Evolutionary conservation across 2,329 filamentous ascomycete species (phyloP).

Genomic region (Trichophyton mentagrophytes): DNA sequence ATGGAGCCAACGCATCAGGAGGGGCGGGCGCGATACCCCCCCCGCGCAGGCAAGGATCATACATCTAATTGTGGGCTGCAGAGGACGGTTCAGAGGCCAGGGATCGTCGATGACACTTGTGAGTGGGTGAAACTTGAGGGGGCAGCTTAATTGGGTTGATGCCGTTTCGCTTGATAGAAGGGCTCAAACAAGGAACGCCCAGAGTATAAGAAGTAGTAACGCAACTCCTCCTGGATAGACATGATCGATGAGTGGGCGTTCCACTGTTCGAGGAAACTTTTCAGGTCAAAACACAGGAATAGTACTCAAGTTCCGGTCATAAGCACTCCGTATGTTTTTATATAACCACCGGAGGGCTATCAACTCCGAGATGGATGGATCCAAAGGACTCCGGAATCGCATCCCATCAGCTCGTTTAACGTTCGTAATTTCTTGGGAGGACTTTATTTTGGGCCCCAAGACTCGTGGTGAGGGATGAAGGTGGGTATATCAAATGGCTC

Average conservation of each 20-base stretch:
- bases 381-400: neutral
- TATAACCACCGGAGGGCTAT: neutral
- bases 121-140: neutral
- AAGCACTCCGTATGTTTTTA: neutral
- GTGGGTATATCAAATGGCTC: neutral
- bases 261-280: too few relatives aligned
- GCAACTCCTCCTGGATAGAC: too few relatives aligned
- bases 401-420: neutral
- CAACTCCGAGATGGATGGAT: neutral
- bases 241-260: too few relatives aligned
- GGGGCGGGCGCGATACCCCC: neutral
- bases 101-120: neutral
- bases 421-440: neutral
- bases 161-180: neutral
- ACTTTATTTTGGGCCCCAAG: too few relatives aligned
- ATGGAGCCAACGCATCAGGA: neutral
- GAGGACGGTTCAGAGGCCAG: neutral
- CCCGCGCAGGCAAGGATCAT: constrained; percentile 1
- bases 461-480: too few relatives aligned
- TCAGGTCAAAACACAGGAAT: too few relatives aligned
- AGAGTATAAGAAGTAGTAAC: too few relatives aligned
- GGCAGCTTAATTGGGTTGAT: neutral
- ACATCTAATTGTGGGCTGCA: neutral
- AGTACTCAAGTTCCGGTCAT: neutral
- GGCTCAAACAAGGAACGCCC: neutral